Evolutionary conservation across 306 rosid genomes (phyloP), one percentile per base, ranked within the genome.

Genomic region (Castanea mollissima): DNA sequence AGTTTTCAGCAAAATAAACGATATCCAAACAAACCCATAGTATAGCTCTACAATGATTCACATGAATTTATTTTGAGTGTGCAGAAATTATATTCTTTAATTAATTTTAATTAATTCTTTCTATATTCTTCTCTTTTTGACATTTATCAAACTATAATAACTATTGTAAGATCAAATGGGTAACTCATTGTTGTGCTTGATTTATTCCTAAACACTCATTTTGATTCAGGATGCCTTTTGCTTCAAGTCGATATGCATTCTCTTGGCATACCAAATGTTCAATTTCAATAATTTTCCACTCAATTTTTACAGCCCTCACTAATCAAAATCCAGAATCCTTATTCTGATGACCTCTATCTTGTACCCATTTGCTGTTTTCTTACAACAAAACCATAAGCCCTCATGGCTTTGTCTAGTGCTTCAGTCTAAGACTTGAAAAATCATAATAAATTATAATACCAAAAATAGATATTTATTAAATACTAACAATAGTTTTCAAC

Each of bases 401-500:
- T 64, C 5, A 34, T 3, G 25, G 72, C n/a, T n/a, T 67, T 2
- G 15, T 67, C 51, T 6, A 35, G 51, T 23, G n/a, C 77, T 55
- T 62, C 71, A 74, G 23, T n/a, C 46, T n/a, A 34, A 74, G 51
- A 59, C 59, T 41, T 34, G 55, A 15, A n/a, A 49, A 59, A 73
- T 55, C 55, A 44, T 20, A 71, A 69, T 52, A 52, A 60, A 46
- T 73, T 69, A 54, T 71, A 71, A 76, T 34, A 31, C 55, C 52
- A 78, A 74, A 73, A 81, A 23, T 55, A 56, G 41, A 69, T 55
- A 58, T n/a, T 55, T 57, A 13, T 15, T 51, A 35, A 35, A 3
- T 16, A 13, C 31, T 71, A 59, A 76, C 52, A 80, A 82, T 71
- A 46, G 11, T 64, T 35, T 54, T 73, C 23, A 58, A 77, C 82